A percentile compares a stretch with the other conserved stretches of the same genome.
These are phyloP conservation scores for Fusarium abutilonis DNA, from an alignment of 2,329 filamentous ascomycete genomes.

Conservation along the genomic window DNA sequence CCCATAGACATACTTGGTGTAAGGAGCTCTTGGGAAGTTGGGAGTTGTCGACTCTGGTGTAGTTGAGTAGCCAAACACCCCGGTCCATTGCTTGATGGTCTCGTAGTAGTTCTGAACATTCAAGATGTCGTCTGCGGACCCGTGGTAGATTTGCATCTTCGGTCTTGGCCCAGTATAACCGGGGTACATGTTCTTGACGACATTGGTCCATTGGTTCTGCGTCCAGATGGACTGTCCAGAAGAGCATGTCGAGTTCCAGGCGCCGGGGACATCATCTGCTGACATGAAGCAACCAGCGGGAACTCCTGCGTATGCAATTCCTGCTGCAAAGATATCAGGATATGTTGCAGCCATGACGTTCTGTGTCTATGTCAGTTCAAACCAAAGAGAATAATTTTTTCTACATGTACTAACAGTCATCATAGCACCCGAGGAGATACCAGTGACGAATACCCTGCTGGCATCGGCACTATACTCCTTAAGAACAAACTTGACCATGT, in stretches of 20 bases:
- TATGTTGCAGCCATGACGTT: slow-evolving; percentile 64
- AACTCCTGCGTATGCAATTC: slow-evolving; percentile 62
- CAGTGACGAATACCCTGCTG: slow-evolving; percentile 60
- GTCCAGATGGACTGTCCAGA: slow-evolving; percentile 58
- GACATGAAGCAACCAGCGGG: slow-evolving; percentile 64
- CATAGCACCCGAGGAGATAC: slow-evolving; percentile 39
- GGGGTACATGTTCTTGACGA: slow-evolving; percentile 59
- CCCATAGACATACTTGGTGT: slow-evolving; percentile 54
- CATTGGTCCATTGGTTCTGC: slow-evolving; percentile 54
- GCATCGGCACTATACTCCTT: slow-evolving; percentile 59
- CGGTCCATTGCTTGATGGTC: slow-evolving; percentile 66
- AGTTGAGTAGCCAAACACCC: slow-evolving; percentile 56
- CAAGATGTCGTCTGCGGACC: slow-evolving; percentile 60
- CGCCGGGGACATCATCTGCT: slow-evolving; percentile 53
- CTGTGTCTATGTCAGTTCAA: slow-evolving; percentile 34
- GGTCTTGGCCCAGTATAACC: slow-evolving; percentile 60
- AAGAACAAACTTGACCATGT: slow-evolving; percentile 63
- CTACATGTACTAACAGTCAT: slow-evolving; percentile 32
- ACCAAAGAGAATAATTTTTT: accelerated
- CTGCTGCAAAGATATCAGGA: slow-evolving; percentile 64
- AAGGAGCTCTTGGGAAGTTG: slow-evolving; percentile 52
- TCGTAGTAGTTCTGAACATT: slow-evolving; percentile 66
- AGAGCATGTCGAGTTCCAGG: slow-evolving; percentile 66
- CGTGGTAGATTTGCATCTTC: slow-evolving; percentile 69
- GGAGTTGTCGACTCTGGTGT: slow-evolving; percentile 45